Evolutionary conservation across 179 eudicot species (phyloP), one percentile per base, ranked within the genome.

Genomic region (Vitellaria paradoxa): DNA sequence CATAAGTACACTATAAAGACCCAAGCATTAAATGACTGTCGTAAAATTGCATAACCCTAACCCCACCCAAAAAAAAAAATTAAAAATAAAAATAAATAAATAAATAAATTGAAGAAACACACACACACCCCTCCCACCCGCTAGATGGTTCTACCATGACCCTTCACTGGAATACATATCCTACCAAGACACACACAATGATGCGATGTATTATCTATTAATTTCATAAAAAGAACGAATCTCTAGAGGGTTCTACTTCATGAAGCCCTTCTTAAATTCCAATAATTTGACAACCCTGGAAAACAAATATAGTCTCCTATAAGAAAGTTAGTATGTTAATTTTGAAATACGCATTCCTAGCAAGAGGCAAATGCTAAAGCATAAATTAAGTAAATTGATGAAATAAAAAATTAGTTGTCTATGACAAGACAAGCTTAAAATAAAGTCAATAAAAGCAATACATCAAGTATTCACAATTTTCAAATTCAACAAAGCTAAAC

Each of bases 241-340:
- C 82, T 72, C 66, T 71, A 62, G 77, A 75, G 49, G 77, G 70
- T 52, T 52, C 49, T 75, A 75, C 15, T 57, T 9, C 17, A 3
- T 0, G 4, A 66, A 50, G 65, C n/a, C 59, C 80, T 64, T 78
- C 79, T 53, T 26, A 2, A 30, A 30, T 30, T 30, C 37, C 37
- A 30, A 30, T 30, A 30, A 1, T 30, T 30, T 30, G 37, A 24
- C 77, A 74, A 72, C 79, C 82, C 85, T 82, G 84, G 17, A 40
- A 37, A 26, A 47, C 20, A 63, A 30, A 30, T 30, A 30, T 0
- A 30, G 37, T 30, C 37, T 30, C 37, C 37, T 30, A 30, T 30
- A 30, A 63, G 15, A 0, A 72, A 65, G 11, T 42, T 42, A 37
- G 47, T 68, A 15, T 42, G 46, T 59, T 15, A 30, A 30, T 30